phyloP scores from a whole-genome alignment of 2,329 filamentous ascomycete species.

The Chaetomiaceae sp. region DNA sequence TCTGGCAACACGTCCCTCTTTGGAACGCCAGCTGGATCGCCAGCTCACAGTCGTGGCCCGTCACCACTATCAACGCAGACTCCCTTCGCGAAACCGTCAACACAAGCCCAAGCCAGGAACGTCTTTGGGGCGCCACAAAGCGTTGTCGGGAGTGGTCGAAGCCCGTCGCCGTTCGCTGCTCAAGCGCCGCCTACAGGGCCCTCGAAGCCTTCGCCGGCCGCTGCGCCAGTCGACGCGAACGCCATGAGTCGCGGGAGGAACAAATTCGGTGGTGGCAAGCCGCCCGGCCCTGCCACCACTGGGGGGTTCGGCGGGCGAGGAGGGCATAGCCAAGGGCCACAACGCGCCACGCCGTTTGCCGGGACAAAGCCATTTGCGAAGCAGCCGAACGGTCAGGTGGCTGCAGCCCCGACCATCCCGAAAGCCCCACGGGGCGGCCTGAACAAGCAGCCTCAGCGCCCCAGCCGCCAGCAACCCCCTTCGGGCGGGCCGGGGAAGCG shows the following conservation, averaged over 20 bases:
- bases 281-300: not conserved
- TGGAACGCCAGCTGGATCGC: constrained; percentile 8
- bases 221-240: not conserved
- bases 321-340: constrained; percentile 4
- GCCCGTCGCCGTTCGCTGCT: constrained; percentile 11
- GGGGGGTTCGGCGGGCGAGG: constrained; percentile 8
- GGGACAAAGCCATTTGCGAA: not conserved
- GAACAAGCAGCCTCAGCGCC: constrained; percentile 15
- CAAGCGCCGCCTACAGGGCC: constrained; percentile 1
- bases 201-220: not conserved
- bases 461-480: constrained; percentile 8
- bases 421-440: not conserved
- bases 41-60: constrained; percentile 2
- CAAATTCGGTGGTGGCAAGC: constrained; percentile 8
- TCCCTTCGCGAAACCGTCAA: constrained; percentile 8
- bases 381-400: not conserved
- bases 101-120: constrained; percentile 1
- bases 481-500: not conserved
- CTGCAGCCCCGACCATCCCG: not conserved
- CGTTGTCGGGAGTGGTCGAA: not conserved
- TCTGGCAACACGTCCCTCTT: constrained; percentile 5
- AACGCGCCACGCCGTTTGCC: constrained; percentile 4
- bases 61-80: constrained; percentile 4
- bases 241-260: constrained; percentile 10
- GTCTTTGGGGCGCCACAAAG: constrained; percentile 3